These are phyloP conservation scores for Trichosporon coremiiforme DNA, from an alignment of 1,284 basidiomycete genomes.

Conservation along the genomic window DNA sequence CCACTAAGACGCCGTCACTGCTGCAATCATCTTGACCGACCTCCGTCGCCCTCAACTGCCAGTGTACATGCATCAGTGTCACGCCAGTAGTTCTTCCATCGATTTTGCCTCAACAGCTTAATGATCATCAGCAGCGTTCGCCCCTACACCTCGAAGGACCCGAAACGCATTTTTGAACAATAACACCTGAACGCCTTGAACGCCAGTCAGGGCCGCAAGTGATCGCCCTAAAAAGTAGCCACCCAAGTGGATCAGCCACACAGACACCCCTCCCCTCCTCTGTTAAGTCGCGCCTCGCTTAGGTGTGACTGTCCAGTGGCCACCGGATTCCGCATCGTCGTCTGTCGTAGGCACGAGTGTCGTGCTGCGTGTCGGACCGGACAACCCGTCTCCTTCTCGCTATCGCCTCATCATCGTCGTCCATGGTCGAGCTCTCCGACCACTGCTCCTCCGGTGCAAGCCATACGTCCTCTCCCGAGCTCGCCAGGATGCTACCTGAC, in stretches of 20 bases:
- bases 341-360: neutral
- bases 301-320: neutral
- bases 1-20: no score
- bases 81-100: neutral
- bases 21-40: no score
- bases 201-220: neutral
- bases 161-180: neutral
- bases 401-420: neutral
- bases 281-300: constrained; percentile 13
- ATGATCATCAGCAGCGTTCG: neutral
- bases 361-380: neutral
- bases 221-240: constrained; percentile 14
- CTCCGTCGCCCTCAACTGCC: neutral
- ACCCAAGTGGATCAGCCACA: constrained; percentile 5
- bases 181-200: neutral
- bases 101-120: neutral
- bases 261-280: neutral
- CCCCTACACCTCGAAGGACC: neutral
- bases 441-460: constrained; percentile 2
- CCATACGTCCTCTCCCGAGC: neutral
- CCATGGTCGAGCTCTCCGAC: neutral
- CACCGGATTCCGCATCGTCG: neutral
- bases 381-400: neutral
- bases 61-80: neutral
- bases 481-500: constrained; percentile 1